Base-by-base conservation (phyloP, 1,139 yeast species). In the Saccharomyces uvarum region DNA sequence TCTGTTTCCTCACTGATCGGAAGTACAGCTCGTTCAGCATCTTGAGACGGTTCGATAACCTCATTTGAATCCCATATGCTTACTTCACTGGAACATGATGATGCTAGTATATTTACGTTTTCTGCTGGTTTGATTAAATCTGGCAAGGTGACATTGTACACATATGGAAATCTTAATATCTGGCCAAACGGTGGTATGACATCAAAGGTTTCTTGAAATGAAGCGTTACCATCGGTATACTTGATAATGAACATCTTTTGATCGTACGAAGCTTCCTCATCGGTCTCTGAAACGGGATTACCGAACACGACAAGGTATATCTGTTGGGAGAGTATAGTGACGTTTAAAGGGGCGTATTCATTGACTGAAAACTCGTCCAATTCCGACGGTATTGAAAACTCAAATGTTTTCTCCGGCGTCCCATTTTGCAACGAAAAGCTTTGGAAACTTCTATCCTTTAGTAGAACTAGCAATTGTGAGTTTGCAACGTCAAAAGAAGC, bases 1-100 rank as follows among this genome's bases (percentile, higher is more conserved):
- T 79, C 81, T 0, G 83, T 72, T 1, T 77, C 84, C 14, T 80
- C 83, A 65, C 80, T 80, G 59, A 88, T 73, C 0, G 96, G 96
- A 59, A 88, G 74, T 13, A 80, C 78, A 0, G 96, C 93, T 53
- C 87, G 77, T 59, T 81, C 81, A 3, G 83, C 74, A 64, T 89
- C 97, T 61, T 85, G 87, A 2, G 78, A 69, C 24, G 84, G 82
- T 41, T 71, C 47, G 76, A 67, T 14, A 69, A 63, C 62, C 16
- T 63, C 62, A 2, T 53, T 48, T 2, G 69, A 70, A 1, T 67
- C 62, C 19, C 77, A 57, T 0, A 84, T 62, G 0, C 82, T 71
- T 7, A 86, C 65, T 55, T 86, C 93, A 2, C 85, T 77, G 0
- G 93, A 81, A 33, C 81, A 75, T 0, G 90, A 80, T 1, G 86